Evolutionary conservation across 192 early-diverging fungal genomes (phyloP).

Genomic region (Obelidium mucronatum): DNA sequence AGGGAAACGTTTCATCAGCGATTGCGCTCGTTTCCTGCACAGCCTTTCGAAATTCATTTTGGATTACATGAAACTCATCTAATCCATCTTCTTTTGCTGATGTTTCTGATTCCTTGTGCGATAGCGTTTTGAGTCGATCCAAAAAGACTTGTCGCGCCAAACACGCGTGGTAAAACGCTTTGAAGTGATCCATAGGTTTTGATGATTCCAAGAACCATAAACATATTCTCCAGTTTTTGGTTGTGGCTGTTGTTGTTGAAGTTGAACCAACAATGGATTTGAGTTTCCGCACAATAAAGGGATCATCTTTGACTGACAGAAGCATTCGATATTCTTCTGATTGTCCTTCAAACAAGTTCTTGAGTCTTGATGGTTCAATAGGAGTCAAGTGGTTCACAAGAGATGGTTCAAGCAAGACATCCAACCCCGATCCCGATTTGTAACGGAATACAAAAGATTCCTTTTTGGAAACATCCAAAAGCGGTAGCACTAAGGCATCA

Average conservation of each 20-base stretch:
- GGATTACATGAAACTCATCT: not conserved
- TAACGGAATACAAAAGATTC: slow-evolving; percentile 56
- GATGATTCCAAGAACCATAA: slow-evolving; percentile 67
- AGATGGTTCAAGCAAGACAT: slow-evolving; percentile 57
- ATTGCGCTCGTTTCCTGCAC: slow-evolving; percentile 42
- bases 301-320: not conserved
- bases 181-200: slow-evolving; percentile 56
- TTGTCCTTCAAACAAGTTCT: not conserved
- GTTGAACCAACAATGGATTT: slow-evolving; percentile 10
- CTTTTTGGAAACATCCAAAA: not conserved
- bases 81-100: too few species aligned
- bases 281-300: too few species aligned
- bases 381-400: not conserved
- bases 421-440: slow-evolving; percentile 51
- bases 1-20: slow-evolving; percentile 46
- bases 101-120: not conserved
- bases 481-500: not conserved
- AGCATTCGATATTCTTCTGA: not conserved
- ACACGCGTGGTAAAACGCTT: slow-evolving; percentile 73
- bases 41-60: slow-evolving; percentile 9
- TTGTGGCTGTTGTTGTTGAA: not conserved
- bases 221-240: slow-evolving; percentile 44
- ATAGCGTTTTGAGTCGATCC: not conserved
- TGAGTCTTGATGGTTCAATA: not conserved
- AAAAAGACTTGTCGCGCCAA: slow-evolving; percentile 47